Evolutionary conservation across 306 rosid genomes (phyloP).

Genomic region (Glycine latifolia): DNA sequence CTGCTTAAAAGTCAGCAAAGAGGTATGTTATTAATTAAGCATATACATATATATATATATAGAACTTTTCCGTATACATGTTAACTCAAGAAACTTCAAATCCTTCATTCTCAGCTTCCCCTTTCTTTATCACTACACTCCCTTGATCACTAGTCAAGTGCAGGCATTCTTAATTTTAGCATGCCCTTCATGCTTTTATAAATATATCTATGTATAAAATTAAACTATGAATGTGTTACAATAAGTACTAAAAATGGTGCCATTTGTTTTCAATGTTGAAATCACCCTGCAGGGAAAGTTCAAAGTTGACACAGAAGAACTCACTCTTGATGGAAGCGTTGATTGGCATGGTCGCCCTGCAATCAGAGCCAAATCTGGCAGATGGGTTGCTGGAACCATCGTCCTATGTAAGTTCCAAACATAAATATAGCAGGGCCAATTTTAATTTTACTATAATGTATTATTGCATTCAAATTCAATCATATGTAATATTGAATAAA

Average conservation of each 20-base stretch:
- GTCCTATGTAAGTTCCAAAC: slow-evolving; percentile 72
- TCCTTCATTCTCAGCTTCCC: neutral
- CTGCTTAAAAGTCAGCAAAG: slow-evolving; percentile 58
- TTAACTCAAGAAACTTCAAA: neutral
- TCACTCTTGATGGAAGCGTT: slow-evolving; percentile 83
- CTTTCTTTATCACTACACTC: neutral
- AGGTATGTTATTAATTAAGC: slow-evolving; percentile 51
- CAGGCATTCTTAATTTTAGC: neutral
- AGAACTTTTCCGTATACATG: neutral
- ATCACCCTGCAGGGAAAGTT: slow-evolving; percentile 53
- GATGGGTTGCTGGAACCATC: slow-evolving; percentile 89
- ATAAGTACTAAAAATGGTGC: neutral
- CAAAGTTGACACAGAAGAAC: slow-evolving; percentile 61
- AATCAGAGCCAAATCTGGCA: slow-evolving; percentile 78
- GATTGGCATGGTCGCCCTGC: slow-evolving; percentile 89
- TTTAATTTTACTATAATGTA: neutral
- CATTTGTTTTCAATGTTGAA: neutral
- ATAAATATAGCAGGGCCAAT: neutral
- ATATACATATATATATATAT: neutral
- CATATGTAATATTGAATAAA: neutral
- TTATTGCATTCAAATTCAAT: neutral
- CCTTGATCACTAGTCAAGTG: neutral
- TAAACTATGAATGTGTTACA: neutral
- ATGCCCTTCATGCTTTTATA: neutral
- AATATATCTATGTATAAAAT: neutral